Evolutionary conservation across 2,329 filamentous ascomycete species (phyloP), one percentile per base, ranked within the genome.

Genomic region (Sporothrix dimorphospora): DNA sequence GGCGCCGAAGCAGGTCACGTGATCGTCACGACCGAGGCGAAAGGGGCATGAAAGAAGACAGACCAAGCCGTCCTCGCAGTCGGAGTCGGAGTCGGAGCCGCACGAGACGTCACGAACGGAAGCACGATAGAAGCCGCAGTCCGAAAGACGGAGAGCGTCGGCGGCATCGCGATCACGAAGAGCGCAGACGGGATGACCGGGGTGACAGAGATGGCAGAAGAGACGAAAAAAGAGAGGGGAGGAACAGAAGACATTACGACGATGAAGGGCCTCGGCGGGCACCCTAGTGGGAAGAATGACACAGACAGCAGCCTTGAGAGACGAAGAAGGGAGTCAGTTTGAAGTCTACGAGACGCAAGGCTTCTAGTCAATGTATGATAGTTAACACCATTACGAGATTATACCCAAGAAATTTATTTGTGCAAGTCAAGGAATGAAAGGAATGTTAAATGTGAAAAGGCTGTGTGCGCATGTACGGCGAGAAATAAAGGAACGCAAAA

Each of bases 31-130:
- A 6, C 38, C 34, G 30, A 4, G 30, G 45, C 49, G 42, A 47
- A 3, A 66, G n/a, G 7, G 8, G 9, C 0, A 19, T 6, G 27
- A 27, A 24, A 49, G 55, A 38, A 11, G 45, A 27, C 16, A 38
- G 55, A 19, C 42, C 1, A n/a, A 67, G 61, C 16, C 61, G 47
- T 19, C n/a, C 49, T 9, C 67, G 53, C 63, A 66, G 67, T n/a
- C 72, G 61, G n/a, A 71, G 57, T 16, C 59, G 57, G 38, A 53
- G 55, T 14, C 65, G 38, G 11, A 51, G 51, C 7, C 61, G 27
- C 14, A 45, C 30, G 5, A 34, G 47, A 21, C 65, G 6, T 16
- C 42, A 16, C 9, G 45, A 68, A 11, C 14, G n/a, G 19, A 30
- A 19, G 16, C 65, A 30, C 2, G 47, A 40, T 30, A 21, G 45